Evolutionary conservation across 306 rosid genomes (phyloP).

Genomic region (Comarum palustre): DNA sequence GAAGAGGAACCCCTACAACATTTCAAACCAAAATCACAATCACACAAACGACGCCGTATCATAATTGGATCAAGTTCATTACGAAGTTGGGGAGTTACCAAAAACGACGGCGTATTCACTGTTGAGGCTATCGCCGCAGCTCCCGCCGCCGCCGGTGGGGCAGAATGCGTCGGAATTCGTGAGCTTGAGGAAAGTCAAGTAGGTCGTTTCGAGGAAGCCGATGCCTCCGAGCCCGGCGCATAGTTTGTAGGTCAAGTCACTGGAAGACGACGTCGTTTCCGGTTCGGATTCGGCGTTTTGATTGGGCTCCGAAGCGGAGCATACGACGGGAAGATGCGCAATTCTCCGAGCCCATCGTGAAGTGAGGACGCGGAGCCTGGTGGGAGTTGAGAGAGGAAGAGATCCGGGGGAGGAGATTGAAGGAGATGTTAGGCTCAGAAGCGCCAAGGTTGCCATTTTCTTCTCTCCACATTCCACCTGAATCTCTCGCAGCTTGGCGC

Average conservation of each 20-base stretch:
- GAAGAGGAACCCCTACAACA: conserved; percentile 76
- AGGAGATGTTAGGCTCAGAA: conserved; percentile 41
- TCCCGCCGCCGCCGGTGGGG: conserved; percentile 50
- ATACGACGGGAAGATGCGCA: conserved; percentile 30
- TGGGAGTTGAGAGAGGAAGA: conserved; percentile 21
- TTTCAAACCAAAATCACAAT: conserved; percentile 27
- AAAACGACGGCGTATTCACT: conserved; percentile 77
- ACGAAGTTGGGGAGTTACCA: conserved; percentile 36
- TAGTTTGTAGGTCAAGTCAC: conserved; percentile 39
- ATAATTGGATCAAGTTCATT: neutral
- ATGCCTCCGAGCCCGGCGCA: conserved; percentile 52
- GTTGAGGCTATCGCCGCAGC: conserved; percentile 62
- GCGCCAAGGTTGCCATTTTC: conserved; percentile 50
- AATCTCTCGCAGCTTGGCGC: neutral
- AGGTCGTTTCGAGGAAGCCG: conserved; percentile 77
- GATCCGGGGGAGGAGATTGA: conserved; percentile 24
- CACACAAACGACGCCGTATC: conserved; percentile 16
- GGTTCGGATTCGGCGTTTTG: conserved; percentile 45
- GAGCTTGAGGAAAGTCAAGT: conserved; percentile 71
- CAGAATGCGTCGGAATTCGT: conserved; percentile 66
- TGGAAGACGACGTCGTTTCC: conserved; percentile 34
- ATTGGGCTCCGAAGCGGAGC: conserved; percentile 42
- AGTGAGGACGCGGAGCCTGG: neutral
- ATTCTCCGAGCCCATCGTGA: conserved; percentile 9
- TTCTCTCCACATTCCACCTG: conserved; percentile 8